Percentiles rank a stretch among this genome's conserved stretches.
Conservation (phyloP, 495 filamentous ascomycete species). For the Gamarada debralockiae region DNA sequence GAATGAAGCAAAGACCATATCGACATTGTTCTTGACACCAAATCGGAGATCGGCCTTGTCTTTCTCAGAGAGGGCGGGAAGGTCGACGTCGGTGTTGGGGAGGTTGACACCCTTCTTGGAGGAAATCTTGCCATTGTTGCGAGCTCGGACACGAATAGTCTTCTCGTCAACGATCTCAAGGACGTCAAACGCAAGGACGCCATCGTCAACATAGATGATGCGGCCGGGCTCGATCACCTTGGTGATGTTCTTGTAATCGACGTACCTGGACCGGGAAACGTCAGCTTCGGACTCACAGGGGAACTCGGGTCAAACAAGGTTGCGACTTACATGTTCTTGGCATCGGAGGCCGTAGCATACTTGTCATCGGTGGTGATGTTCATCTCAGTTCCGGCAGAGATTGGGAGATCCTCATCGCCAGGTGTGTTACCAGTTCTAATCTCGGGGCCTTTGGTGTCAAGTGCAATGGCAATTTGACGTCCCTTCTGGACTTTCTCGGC, state of each 20-base stretch:
- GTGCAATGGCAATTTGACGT: conserved; percentile 90
- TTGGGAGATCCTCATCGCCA: conserved; percentile 80
- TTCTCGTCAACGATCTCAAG: conserved; percentile 81
- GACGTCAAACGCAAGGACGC: conserved; percentile 93
- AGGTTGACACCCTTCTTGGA: conserved; percentile 99
- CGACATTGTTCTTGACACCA: conserved; percentile 95
- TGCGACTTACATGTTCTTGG: conserved; percentile 84
- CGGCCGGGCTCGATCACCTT: conserved; percentile 92
- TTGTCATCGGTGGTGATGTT: conserved; percentile 98
- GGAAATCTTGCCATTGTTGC: conserved; percentile 98
- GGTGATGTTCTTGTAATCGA: conserved; percentile 99
- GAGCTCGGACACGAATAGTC: conserved; percentile 75
- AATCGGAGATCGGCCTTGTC: conserved; percentile 90
- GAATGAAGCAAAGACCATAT: conserved; percentile 99
- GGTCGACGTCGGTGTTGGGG: conserved; percentile 96
- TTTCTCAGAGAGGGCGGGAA: conserved; percentile 97
- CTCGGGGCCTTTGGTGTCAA: conserved; percentile 98
- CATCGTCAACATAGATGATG: conserved; percentile 97
- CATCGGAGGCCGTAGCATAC: conserved; percentile 78
- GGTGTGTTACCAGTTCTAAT: conserved; percentile 94
- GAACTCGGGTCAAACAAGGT: not conserved
- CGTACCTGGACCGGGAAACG: conserved; percentile 58
- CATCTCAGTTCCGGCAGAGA: conserved; percentile 73
- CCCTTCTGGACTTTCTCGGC: conserved; percentile 73
- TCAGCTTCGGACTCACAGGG: not conserved